Evolutionary conservation across 768 basidiomycete species (phyloP).

Genomic region (Coprinopsis sp.): DNA sequence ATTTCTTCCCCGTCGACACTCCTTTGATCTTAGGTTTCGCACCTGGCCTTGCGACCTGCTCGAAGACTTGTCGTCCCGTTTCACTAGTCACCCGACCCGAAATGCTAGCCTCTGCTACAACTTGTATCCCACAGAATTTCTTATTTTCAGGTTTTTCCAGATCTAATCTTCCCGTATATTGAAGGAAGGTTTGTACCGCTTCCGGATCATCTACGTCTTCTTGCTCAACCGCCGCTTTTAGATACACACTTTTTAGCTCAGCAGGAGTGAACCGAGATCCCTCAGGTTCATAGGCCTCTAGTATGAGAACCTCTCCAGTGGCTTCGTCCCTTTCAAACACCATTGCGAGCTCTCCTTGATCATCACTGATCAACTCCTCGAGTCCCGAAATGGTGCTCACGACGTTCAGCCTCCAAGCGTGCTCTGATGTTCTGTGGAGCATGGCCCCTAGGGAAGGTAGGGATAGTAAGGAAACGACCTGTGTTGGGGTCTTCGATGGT

Average conservation of each 20-base stretch:
- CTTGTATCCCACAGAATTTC: too few relatives aligned
- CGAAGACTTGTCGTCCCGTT: too few relatives aligned
- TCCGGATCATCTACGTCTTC: too few relatives aligned
- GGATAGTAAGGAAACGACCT: slow-evolving; percentile 2
- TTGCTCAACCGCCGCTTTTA: too few relatives aligned
- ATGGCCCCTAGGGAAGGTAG: slow-evolving; percentile 7
- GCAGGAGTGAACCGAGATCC: too few relatives aligned
- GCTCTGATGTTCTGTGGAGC: neutral
- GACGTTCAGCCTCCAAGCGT: neutral
- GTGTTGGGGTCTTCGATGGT: slow-evolving; percentile 24
- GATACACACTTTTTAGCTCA: too few relatives aligned
- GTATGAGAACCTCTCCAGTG: neutral
- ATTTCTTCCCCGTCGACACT: slow-evolving; percentile 18
- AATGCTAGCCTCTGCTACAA: too few relatives aligned
- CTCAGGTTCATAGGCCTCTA: neutral
- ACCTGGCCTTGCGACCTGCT: neutral
- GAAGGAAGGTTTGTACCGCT: too few relatives aligned
- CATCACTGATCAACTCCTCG: slow-evolving; percentile 10
- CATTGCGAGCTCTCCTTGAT: slow-evolving; percentile 14
- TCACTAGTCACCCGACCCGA: too few relatives aligned
- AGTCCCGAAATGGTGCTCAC: slow-evolving; percentile 13
- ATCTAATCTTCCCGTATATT: too few relatives aligned
- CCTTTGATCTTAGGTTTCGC: neutral
- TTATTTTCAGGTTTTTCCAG: too few relatives aligned
- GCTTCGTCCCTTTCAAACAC: slow-evolving; percentile 1